Base-by-base conservation (phyloP, 2,329 filamentous ascomycete genomes). In the Rachicladosporium sp. region DNA sequence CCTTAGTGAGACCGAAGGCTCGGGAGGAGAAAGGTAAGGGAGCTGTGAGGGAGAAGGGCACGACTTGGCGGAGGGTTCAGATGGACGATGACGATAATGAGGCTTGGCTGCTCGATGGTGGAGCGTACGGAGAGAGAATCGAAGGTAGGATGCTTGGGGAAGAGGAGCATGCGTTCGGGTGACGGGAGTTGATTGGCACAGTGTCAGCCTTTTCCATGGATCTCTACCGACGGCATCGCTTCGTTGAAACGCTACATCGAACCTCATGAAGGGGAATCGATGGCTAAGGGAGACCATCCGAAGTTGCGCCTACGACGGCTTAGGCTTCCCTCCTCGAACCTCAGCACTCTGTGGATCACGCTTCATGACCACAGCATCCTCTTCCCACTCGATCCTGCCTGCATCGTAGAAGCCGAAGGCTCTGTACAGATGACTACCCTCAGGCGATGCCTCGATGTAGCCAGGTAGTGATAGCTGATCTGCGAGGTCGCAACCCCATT, bases 1-100 rank as follows among this genome's bases (percentile, higher is more conserved):
- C 70, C 0, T 53, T 85, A 46, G 80, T 86, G 47, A 70, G 74
- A 48, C 82, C 82, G 0, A 71, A 78, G 2, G 66, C 65, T 33
- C 63, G 58, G 40, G 56, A 74, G 40, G 59, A 61, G 10, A 72
- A 72, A 47, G 71, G 67, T 3, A 74, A 78, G 50, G 72, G 65
- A 5, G 66, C 63, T 38, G 63, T 55, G 9, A 46, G 49, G 21
- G 63, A 61, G 42, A 60, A 55, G 46, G 59, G 53, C 43, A 62
- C 56, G 31, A 58, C 58, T 4, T 71, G 69, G 69, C 56, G 68
- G 35, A 59, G 67, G 31, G 69, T 71, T 4, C 69, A 71, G 46
- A 68, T 71, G 50, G 68, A 71, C 45, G 63, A 64, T 10, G 66
- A 71, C 38, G 68, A 71, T 46, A 71, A 71, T 40, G 69, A 72